These are phyloP conservation scores for Mariannaea elegans DNA, from an alignment of 2,329 filamentous ascomycete genomes.

Conservation along the genomic window DNA sequence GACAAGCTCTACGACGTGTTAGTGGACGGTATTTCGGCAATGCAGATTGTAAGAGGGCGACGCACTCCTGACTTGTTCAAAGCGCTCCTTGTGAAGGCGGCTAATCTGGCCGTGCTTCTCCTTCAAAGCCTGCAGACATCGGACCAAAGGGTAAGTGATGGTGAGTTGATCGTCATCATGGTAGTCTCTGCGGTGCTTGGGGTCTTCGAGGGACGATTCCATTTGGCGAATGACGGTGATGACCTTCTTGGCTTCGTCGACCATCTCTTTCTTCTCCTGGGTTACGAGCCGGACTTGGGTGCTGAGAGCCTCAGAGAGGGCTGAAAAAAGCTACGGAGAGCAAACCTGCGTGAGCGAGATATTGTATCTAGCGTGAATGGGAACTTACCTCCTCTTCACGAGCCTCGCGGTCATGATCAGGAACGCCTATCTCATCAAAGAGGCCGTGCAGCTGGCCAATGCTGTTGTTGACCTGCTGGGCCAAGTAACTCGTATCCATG, in stretches of 20 bases:
- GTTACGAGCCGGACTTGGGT: constrained; percentile 88
- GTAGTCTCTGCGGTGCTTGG: constrained; percentile 70
- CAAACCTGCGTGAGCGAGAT: constrained; percentile 17
- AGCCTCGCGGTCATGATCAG: constrained; percentile 88
- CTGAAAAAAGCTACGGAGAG: constrained; percentile 78
- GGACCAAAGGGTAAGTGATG: constrained; percentile 83
- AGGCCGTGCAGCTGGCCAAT: constrained; percentile 92
- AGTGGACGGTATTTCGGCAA: constrained; percentile 3
- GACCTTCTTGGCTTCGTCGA: constrained; percentile 87
- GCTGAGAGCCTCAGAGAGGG: constrained; percentile 89
- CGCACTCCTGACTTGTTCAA: constrained; percentile 94
- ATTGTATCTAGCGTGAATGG: background rate
- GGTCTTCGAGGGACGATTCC: constrained; percentile 87
- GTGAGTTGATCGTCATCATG: constrained; percentile 74
- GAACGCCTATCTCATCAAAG: constrained; percentile 98
- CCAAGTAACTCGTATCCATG: constrained; percentile 93
- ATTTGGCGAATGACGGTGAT: constrained; percentile 91
- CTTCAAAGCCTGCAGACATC: constrained; percentile 81
- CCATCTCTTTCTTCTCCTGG: constrained; percentile 86
- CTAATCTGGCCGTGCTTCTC: constrained; percentile 85
- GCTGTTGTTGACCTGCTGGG: constrained; percentile 94
- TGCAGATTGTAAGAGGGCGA: background rate
- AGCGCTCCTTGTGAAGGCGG: constrained; percentile 88
- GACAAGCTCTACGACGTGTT: constrained; percentile 74
- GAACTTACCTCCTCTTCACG: constrained; percentile 84